Conservation (phyloP, 2,329 filamentous ascomycete genomes). For the Botryotinia convoluta region DNA sequence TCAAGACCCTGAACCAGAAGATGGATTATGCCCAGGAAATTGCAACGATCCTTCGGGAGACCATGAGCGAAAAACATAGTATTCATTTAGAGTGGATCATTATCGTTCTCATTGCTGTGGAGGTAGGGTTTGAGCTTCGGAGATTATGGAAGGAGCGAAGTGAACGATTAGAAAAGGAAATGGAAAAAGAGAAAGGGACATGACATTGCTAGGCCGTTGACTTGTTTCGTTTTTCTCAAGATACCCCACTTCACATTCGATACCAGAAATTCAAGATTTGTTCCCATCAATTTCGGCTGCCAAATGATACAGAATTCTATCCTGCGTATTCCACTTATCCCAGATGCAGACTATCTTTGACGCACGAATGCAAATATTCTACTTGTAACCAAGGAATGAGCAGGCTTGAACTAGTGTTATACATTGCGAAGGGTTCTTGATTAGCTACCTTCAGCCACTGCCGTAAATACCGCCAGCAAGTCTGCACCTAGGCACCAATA, state of each 20-base stretch:
- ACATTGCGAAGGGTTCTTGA: background rate
- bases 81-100: conserved; percentile 92
- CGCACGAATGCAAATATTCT: background rate
- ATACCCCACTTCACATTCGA: conserved; percentile 1
- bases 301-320: background rate
- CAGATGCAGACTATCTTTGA: background rate
- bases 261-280: background rate
- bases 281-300: background rate
- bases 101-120: conserved; percentile 87
- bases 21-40: conserved; percentile 98
- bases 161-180: conserved; percentile 12
- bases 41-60: conserved; percentile 80
- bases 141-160: conserved; percentile 42
- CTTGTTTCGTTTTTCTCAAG: background rate
- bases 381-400: background rate
- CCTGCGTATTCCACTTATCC: background rate
- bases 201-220: background rate
- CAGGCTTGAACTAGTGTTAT: background rate
- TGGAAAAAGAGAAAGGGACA: background rate
- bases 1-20: conserved; percentile 90
- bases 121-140: conserved; percentile 83
- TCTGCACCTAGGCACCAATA: background rate
- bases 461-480: background rate
- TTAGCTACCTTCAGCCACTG: background rate
- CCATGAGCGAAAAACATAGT: conserved; percentile 86